Evolutionary conservation across 805 yeast species (phyloP).

Genomic region (Henningerozyma blattae): DNA sequence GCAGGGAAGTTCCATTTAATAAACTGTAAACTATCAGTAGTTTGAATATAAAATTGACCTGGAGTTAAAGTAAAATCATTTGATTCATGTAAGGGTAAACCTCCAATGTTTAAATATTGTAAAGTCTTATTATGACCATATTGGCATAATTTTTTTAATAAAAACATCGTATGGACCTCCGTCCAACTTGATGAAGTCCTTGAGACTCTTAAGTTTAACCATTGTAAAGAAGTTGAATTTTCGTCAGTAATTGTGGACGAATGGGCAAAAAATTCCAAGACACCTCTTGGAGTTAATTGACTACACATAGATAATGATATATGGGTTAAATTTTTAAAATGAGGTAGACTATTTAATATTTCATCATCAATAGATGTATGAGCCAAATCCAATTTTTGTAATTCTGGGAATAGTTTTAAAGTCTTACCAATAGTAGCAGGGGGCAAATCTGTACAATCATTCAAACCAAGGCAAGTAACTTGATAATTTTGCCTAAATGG

Average conservation of each 20-base stretch:
- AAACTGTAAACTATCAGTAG: conserved; percentile 24
- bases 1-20: conserved; percentile 30
- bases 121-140: conserved; percentile 25
- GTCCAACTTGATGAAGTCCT: conserved; percentile 47
- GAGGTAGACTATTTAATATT: conserved; percentile 45
- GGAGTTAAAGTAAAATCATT: conserved; percentile 12
- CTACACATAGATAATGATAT: conserved; percentile 56
- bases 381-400: conserved; percentile 64
- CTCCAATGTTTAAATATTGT: conserved; percentile 47
- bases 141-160: conserved; percentile 29
- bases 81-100: conserved; percentile 40
- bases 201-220: conserved; percentile 59
- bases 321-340: conserved; percentile 54
- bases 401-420: conserved; percentile 42
- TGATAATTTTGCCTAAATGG: conserved; percentile 23
- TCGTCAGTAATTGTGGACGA: conserved; percentile 49
- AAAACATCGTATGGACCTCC: conserved; percentile 37
- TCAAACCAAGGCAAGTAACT: conserved; percentile 48
- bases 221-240: conserved; percentile 35
- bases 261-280: conserved; percentile 53
- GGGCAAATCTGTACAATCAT: conserved; percentile 76
- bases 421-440: conserved; percentile 33
- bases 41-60: conserved; percentile 19
- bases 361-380: conserved; percentile 68
- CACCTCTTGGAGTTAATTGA: conserved; percentile 57